phyloP scores from a whole-genome alignment of 441 rosid species.

The Syzygium syzygioides region DNA sequence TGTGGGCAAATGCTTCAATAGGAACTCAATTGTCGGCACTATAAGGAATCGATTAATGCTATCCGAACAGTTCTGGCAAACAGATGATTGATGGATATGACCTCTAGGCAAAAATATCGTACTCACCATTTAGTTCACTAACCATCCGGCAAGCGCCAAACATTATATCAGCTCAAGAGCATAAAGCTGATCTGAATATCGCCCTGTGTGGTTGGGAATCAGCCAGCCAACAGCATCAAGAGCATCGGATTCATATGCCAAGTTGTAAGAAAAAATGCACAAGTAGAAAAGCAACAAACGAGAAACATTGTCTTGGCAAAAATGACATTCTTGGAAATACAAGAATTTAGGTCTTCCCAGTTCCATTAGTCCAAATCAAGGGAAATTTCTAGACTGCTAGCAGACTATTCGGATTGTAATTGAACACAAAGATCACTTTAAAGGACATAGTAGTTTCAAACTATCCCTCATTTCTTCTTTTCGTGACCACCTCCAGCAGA shows the following conservation, averaged over 20 bases:
- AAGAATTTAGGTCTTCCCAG: not conserved
- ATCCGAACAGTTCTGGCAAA: not conserved
- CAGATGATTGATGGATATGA: not conserved
- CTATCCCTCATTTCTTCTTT: slow-evolving; percentile 28
- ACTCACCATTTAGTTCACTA: not conserved
- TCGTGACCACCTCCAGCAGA: slow-evolving; percentile 31
- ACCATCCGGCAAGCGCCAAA: not conserved
- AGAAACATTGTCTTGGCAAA: not conserved
- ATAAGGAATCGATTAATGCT: not conserved
- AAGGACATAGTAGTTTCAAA: not conserved
- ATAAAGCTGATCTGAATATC: no score
- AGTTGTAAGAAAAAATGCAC: not conserved
- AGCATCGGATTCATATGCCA: not conserved
- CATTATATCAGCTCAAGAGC: no score
- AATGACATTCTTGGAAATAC: not conserved
- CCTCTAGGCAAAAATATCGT: not conserved
- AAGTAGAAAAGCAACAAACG: not conserved
- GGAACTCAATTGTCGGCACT: not conserved
- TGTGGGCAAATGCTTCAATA: not conserved
- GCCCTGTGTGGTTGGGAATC: not conserved
- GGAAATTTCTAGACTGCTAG: not conserved
- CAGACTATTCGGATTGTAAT: not conserved
- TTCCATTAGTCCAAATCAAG: not conserved
- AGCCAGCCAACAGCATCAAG: not conserved
- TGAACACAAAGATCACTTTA: not conserved